phyloP scores from a whole-genome alignment of 441 rosid species.

The Syzygium syzygioides region DNA sequence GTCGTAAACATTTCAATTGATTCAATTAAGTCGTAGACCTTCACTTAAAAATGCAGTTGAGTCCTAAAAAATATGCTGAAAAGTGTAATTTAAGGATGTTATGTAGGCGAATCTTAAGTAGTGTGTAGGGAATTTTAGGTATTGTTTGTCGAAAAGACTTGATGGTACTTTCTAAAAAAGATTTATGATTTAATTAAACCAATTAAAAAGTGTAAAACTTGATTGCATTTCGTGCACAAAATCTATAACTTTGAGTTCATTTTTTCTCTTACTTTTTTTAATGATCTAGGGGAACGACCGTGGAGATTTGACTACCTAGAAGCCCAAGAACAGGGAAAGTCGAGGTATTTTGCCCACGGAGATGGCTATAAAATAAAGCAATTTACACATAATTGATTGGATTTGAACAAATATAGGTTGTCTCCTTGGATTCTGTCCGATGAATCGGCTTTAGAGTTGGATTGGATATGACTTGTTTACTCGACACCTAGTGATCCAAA shows the following conservation, averaged over 20 bases:
- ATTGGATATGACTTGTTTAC: background rate
- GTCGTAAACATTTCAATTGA: rapidly evolving
- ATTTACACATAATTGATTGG: background rate
- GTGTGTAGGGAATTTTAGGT: background rate
- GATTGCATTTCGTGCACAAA: background rate
- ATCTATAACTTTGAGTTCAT: background rate
- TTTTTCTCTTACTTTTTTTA: background rate
- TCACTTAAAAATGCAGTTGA: rapidly evolving
- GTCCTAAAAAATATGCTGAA: background rate
- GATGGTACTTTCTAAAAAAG: background rate
- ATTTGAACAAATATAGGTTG: background rate
- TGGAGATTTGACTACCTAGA: background rate
- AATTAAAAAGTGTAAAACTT: background rate
- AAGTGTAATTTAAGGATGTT: background rate
- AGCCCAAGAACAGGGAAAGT: background rate
- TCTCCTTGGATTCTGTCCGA: background rate
- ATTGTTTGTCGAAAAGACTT: background rate
- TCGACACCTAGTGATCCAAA: background rate
- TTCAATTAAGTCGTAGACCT: background rate
- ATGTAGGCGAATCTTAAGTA: rapidly evolving
- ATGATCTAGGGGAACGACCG: background rate
- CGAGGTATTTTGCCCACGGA: background rate
- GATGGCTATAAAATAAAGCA: background rate
- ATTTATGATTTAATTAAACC: background rate
- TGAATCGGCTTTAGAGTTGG: background rate